A percentile compares a stretch with the other conserved stretches of the same genome.
Conservation (phyloP, 257 asterid species). For the Ehretia macrophylla region DNA sequence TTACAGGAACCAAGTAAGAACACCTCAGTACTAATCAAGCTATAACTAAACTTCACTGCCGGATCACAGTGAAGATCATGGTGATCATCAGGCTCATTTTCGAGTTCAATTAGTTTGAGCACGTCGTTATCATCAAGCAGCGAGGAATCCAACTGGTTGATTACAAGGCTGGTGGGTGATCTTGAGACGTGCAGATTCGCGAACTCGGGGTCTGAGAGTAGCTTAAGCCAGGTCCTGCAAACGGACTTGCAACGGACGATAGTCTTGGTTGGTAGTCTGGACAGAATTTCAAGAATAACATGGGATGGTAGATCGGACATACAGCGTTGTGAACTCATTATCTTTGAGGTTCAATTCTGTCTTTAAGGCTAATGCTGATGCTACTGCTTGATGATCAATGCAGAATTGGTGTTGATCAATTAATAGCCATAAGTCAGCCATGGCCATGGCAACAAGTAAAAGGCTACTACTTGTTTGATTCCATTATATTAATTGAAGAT, state of each 20-base stretch:
- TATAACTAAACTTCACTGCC: neutral
- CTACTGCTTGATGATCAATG: neutral
- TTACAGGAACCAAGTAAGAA: conserved; percentile 19
- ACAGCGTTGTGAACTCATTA: neutral
- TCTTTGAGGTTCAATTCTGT: neutral
- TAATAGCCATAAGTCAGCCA: no score
- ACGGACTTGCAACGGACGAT: conserved; percentile 21
- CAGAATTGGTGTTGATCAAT: no score
- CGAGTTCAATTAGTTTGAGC: conserved; percentile 14
- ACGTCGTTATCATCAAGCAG: neutral
- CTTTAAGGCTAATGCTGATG: no score
- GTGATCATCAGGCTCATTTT: conserved; percentile 19
- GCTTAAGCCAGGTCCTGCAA: conserved; percentile 28
- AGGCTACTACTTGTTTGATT: no score
- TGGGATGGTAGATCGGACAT: conserved; percentile 24
- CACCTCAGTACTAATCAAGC: neutral
- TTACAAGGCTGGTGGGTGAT: conserved; percentile 21
- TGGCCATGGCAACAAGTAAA: no score
- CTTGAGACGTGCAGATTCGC: conserved; percentile 15
- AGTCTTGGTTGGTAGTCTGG: conserved; percentile 24
- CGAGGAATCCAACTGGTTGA: neutral
- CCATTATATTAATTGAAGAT: no score
- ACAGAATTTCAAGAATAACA: conserved; percentile 22
- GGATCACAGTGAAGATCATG: no score
- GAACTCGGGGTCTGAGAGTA: conserved; percentile 20